Evolutionary conservation across 257 asterid species (phyloP).

Genomic region (Catharanthus roseus): DNA sequence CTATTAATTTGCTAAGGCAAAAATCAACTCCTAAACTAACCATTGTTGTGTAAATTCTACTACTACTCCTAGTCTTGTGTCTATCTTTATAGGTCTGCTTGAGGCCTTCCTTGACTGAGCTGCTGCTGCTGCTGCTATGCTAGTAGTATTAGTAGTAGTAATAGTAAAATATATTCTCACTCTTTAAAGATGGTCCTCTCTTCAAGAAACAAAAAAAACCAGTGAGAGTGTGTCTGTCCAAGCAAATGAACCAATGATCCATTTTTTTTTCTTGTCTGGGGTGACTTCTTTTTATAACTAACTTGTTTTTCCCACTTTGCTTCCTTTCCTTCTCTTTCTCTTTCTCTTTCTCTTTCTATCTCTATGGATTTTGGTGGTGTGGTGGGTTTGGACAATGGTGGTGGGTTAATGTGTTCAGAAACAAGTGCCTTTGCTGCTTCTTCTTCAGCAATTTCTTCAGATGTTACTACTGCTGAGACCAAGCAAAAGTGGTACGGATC

Average conservation of each 20-base stretch:
- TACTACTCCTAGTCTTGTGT: not conserved
- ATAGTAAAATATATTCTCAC: constrained; percentile 16
- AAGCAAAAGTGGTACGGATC: constrained; percentile 59
- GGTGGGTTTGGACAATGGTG: constrained; percentile 49
- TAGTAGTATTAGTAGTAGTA: constrained; percentile 14
- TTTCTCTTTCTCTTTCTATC: constrained; percentile 1
- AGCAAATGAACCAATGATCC: constrained; percentile 29
- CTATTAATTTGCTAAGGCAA: constrained; percentile 48
- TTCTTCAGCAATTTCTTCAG: constrained; percentile 14
- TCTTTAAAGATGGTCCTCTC: constrained; percentile 39
- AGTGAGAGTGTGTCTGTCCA: constrained; percentile 32
- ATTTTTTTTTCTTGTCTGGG: constrained; percentile 26
- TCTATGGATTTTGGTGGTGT: constrained; percentile 66
- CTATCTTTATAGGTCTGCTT: constrained; percentile 18
- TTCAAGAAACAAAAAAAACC: constrained; percentile 25
- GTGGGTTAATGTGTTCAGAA: constrained; percentile 32
- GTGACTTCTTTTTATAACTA: constrained; percentile 18
- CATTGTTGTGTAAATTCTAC: constrained; percentile 2
- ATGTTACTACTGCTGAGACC: constrained; percentile 18
- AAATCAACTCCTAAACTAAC: constrained; percentile 38
- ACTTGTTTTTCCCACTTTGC: constrained; percentile 10
- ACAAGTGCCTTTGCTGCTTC: constrained; percentile 17
- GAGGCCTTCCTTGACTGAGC: constrained; percentile 14
- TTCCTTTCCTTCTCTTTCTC: not conserved
- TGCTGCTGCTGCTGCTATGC: constrained; percentile 6